Evolutionary conservation across 352 stramenopile genomes (phyloP).

Genomic region (Pythium oligandrum): DNA sequence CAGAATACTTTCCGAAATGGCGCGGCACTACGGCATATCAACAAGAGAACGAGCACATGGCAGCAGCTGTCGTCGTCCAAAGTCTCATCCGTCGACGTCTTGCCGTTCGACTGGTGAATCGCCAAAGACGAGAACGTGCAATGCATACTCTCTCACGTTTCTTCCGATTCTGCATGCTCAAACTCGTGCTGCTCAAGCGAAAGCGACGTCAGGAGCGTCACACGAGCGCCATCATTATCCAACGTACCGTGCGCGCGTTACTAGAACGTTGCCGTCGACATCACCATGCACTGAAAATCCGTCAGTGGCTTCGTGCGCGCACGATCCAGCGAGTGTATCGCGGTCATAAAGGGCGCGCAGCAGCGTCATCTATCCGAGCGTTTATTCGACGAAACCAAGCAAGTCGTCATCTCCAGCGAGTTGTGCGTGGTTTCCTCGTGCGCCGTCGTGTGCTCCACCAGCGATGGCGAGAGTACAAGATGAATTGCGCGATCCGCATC

Average conservation of each 20-base stretch:
- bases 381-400: conserved; percentile 2
- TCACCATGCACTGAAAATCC: conserved; percentile 8
- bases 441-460: conserved; percentile 9
- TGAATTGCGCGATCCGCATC: conserved; percentile 3
- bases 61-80: conserved; percentile 37
- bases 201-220: conserved; percentile 7
- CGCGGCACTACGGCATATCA: neutral
- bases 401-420: conserved; percentile 18
- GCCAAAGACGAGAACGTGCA: conserved; percentile 23
- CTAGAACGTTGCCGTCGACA: conserved; percentile 6
- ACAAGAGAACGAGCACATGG: conserved; percentile 17
- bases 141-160: conserved; percentile 26
- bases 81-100: conserved; percentile 24
- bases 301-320: conserved; percentile 31
- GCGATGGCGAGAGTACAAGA: neutral
- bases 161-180: conserved; percentile 21
- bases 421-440: conserved; percentile 17
- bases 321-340: conserved; percentile 41
- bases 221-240: conserved; percentile 25
- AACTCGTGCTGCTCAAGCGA: conserved; percentile 11
- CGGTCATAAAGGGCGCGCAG: conserved; percentile 22
- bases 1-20: conserved; percentile 33
- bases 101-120: conserved; percentile 3
- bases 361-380: conserved; percentile 1
- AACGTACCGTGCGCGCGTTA: conserved; percentile 28